Conservation (phyloP, 2,329 filamentous ascomycete genomes). For the Ophiostoma piceae region DNA sequence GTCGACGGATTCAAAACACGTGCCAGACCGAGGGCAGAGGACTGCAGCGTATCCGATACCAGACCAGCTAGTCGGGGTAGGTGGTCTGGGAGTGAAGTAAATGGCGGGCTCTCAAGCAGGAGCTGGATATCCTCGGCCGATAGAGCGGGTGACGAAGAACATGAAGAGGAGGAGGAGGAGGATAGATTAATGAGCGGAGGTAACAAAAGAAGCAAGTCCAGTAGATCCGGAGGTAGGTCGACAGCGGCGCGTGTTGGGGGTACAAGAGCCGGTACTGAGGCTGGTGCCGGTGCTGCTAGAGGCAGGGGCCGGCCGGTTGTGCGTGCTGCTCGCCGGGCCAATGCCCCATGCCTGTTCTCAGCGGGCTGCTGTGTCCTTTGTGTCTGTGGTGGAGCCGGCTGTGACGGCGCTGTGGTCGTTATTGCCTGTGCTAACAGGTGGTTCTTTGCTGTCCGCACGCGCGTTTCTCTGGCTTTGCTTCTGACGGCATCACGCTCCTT, state of each 20-base stretch:
- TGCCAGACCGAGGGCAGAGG: conserved; percentile 45
- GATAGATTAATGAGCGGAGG: conserved; percentile 40
- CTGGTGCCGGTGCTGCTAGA: conserved; percentile 27
- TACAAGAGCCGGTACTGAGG: conserved; percentile 7
- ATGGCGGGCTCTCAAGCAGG: conserved; percentile 47
- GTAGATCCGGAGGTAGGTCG: conserved; percentile 35
- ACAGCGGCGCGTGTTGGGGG: neutral
- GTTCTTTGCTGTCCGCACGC: conserved; percentile 45
- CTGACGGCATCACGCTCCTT: conserved; percentile 40
- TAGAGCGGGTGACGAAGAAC: conserved; percentile 28
- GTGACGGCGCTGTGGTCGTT: conserved; percentile 37
- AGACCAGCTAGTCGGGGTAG: conserved; percentile 46
- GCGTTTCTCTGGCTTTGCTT: conserved; percentile 48
- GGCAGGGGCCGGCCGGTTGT: conserved; percentile 22
- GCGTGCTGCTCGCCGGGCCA: conserved; percentile 23
- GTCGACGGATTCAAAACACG: conserved; percentile 46
- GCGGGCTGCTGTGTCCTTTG: conserved; percentile 27
- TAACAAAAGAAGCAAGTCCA: conserved; percentile 52
- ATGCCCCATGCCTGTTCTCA: conserved; percentile 15
- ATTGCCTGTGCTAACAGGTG: conserved; percentile 50
- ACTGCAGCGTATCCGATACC: conserved; percentile 47
- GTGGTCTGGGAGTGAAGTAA: conserved; percentile 44
- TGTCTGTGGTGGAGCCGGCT: conserved; percentile 33
- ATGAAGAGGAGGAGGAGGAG: neutral
- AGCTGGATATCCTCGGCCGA: conserved; percentile 37